Base-by-base conservation (phyloP, 352 stramenopile genomes). In the Achlya hypogyna region DNA sequence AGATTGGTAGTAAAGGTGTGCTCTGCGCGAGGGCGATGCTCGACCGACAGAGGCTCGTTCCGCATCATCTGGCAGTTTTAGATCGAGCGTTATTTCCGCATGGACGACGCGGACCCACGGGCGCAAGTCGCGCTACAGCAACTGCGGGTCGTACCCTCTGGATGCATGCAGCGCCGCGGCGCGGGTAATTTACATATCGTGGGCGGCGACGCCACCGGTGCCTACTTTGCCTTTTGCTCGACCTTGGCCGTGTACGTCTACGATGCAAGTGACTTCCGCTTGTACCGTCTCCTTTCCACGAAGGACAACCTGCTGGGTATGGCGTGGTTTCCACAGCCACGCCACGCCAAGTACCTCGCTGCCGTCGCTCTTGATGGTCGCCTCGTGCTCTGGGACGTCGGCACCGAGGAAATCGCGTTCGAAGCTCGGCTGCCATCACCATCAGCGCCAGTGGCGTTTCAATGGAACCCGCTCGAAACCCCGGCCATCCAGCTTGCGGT, bases 191-290 rank as follows among this genome's bases (percentile, higher is more conserved):
- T 67, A 18, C 60, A 67, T 40, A 35, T 67, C 34, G 60, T 67
- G 43, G 60, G 60, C 22, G 42, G 47, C 22, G 51, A 67, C 22
- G 28, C 51, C 14, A 22, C 25, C 2, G 51, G 51, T n/a, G 49
- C 51, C 3, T 67, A 51, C 29, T 67, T 67, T 67, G 45, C 60
- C 5, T 67, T 67, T 38, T 59, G 40, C 29, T 67, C 60, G 18
- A 67, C 60, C 5, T 27, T 67, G 12, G 60, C 60, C 25, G 60
- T 67, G 23, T 67, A 67, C 35, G 51, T 67, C 16, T 67, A 59
- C 60, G 23, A 58, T 4, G 32, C 51, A 31, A 28, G 10, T 9
- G 45, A 18, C 4, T 51, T 67, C 51, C 42, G 51, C 2, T 45
- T 67, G 10, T n/a, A 59, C 32, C 60, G 60, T 10, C 27, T 67